Percentiles rank a stretch among this genome's conserved stretches.
These are phyloP conservation scores for Quercus phellos DNA, from an alignment of 331 rosid species.

Conservation along the genomic window DNA sequence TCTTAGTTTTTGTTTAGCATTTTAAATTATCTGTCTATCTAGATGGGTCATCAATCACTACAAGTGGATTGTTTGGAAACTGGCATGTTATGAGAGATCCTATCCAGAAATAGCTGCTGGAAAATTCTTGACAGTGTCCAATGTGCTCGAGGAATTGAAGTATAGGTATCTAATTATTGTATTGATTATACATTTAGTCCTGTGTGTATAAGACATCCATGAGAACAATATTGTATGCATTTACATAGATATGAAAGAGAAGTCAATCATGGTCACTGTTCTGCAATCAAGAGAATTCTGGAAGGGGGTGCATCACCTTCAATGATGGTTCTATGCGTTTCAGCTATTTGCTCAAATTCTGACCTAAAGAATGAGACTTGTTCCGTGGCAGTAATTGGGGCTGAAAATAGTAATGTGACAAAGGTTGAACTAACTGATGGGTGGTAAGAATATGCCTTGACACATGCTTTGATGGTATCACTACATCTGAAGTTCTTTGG, in stretches of 20 bases:
- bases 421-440: slow-evolving; percentile 80
- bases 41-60: slow-evolving; percentile 92
- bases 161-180: slow-evolving; percentile 56
- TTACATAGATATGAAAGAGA: slow-evolving; percentile 80
- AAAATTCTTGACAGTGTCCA: slow-evolving; percentile 50
- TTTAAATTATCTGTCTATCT: slow-evolving; percentile 16
- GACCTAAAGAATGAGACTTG: slow-evolving; percentile 31
- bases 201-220: slow-evolving; percentile 10
- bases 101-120: slow-evolving; percentile 45
- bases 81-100: slow-evolving; percentile 79
- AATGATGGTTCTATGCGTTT: slow-evolving; percentile 76
- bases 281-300: slow-evolving; percentile 74
- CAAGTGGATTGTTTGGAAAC: slow-evolving; percentile 94
- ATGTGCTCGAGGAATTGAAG: slow-evolving; percentile 88
- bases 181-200: slow-evolving; percentile 4
- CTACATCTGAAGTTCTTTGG: slow-evolving; percentile 23
- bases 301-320: slow-evolving; percentile 88
- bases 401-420: slow-evolving; percentile 31
- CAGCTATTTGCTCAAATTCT: slow-evolving; percentile 47
- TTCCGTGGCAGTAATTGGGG: slow-evolving; percentile 19
- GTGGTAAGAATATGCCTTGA: slow-evolving; percentile 29
- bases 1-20: slow-evolving; percentile 17
- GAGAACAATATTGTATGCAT: slow-evolving; percentile 8
- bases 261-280: slow-evolving; percentile 82
- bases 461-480: neutral